Evolutionary conservation across 371 early-diverging fungal species (phyloP).

Genomic region (Mortierella sp.): DNA sequence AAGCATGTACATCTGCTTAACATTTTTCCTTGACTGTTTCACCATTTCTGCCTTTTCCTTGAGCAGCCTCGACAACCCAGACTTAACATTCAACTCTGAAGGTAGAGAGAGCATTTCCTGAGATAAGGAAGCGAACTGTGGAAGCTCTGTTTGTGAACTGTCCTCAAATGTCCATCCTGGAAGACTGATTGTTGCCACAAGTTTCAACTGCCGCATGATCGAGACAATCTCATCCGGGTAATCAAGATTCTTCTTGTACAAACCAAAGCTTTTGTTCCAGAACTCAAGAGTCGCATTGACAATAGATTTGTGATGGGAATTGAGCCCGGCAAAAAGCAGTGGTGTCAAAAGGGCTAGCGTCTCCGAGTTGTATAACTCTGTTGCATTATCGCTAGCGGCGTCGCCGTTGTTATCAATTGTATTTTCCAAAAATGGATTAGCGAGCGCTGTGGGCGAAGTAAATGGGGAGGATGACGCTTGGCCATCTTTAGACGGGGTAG

Average conservation of each 20-base stretch:
- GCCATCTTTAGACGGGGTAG: neutral
- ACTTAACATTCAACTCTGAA: conserved; percentile 17
- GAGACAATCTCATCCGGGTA: conserved; percentile 26
- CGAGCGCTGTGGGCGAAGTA: neutral
- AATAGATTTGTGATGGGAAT: conserved; percentile 22
- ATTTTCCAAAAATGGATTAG: conserved; percentile 3
- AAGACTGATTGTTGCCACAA: conserved; percentile 23
- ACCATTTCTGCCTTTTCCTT: conserved; percentile 16
- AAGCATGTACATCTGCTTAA: no score
- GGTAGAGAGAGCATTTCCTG: conserved; percentile 39
- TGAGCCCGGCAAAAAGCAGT: conserved; percentile 24
- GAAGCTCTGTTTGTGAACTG: conserved; percentile 25
- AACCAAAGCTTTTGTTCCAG: conserved; percentile 39
- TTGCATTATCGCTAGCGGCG: neutral
- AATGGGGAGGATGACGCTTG: conserved; percentile 4
- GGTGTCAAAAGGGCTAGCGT: conserved; percentile 7
- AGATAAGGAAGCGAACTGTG: conserved; percentile 30
- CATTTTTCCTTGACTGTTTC: neutral
- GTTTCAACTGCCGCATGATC: conserved; percentile 24
- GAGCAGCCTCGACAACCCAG: conserved; percentile 14
- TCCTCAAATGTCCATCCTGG: conserved; percentile 40
- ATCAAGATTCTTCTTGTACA: conserved; percentile 7
- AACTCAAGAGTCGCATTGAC: conserved; percentile 39
- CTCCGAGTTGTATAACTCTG: conserved; percentile 7
- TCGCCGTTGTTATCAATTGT: neutral